Base-by-base conservation (phyloP, 306 rosid genomes). In the Ammopiptanthus mongolicus region DNA sequence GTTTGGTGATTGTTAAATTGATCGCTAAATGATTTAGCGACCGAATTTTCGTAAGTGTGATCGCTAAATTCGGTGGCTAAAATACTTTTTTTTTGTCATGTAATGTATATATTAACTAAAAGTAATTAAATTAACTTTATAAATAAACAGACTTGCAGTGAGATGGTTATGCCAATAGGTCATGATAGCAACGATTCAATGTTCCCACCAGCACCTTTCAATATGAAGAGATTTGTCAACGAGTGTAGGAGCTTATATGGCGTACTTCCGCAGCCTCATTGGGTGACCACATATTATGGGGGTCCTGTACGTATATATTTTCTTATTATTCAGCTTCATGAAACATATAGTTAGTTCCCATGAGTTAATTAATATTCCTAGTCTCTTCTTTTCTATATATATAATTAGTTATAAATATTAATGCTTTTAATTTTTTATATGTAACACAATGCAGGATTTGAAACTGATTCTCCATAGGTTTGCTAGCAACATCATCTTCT, bases 401-500 rank as follows among this genome's bases (percentile, higher is more conserved):
- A 28, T 44, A 37, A 46, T n/a, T 46, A 28, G n/a, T 23, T 6
- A 53, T 23, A 55, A 13, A 76, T 66, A 56, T 67, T 21, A 13
- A 67, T 31, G 25, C 15, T 28, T 76, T 51, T 22, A 1, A 14
- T 28, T 23, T 29, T 13, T 10, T 22, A 1, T 31, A 55, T 9
- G 5, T 8, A 3, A 21, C 42, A 60, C 18, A 60, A 47, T 34
- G 71, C 80, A 91, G 97, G 87, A 89, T 46, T 44, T 89, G 55
- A 88, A 86, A 66, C 66, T 82, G 28, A 39, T 76, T 46, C 88
- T 91, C 25, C 68, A 37, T 1, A 84, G 88, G 46, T 91, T 91
- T 60, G 97, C 51, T 22, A 89, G 96, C 83, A 91, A 91, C 78
- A 89, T 91, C 42, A 86, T 91, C 44, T 91, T 91, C 90, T 91